Conservation (phyloP, 2,329 filamentous ascomycete species). For the Davidsoniella australis region DNA sequence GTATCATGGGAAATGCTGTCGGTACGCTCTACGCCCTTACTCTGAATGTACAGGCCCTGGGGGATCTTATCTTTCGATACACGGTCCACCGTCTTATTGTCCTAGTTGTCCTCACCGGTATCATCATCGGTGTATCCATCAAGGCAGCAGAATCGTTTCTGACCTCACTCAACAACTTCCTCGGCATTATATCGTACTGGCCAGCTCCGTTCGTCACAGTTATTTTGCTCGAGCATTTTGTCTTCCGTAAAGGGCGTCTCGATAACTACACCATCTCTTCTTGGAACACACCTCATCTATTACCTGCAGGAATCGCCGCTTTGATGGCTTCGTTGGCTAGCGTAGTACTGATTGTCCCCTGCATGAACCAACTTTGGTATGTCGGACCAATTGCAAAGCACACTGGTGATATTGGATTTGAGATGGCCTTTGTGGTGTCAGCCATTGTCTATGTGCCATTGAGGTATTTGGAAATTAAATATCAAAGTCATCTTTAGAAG, state of each 20-base stretch:
- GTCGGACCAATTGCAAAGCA: slow-evolving; percentile 34
- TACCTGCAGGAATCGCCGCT: slow-evolving; percentile 27
- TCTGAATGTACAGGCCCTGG: slow-evolving; percentile 25
- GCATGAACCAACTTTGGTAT: slow-evolving; percentile 40
- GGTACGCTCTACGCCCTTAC: slow-evolving; percentile 24
- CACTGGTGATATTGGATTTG: slow-evolving; percentile 42
- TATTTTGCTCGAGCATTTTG: slow-evolving; percentile 25
- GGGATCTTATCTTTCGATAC: slow-evolving; percentile 19
- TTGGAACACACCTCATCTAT: slow-evolving; percentile 27
- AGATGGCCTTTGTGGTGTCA: slow-evolving; percentile 35
- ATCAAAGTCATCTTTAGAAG: neutral
- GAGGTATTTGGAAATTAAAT: slow-evolving; percentile 24
- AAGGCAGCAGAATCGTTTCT: slow-evolving; percentile 24
- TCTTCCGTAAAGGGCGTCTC: slow-evolving; percentile 25
- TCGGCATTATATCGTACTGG: slow-evolving; percentile 30
- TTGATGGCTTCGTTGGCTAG: slow-evolving; percentile 25
- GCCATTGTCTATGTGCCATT: slow-evolving; percentile 24
- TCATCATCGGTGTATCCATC: slow-evolving; percentile 26
- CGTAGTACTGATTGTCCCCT: slow-evolving; percentile 31
- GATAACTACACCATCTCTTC: slow-evolving; percentile 24
- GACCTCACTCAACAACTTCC: slow-evolving; percentile 26
- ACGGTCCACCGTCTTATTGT: slow-evolving; percentile 26
- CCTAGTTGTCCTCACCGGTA: slow-evolving; percentile 22
- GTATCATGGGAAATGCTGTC: slow-evolving; percentile 22
- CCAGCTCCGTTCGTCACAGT: slow-evolving; percentile 25